Evolutionary conservation across 139 green algal genomes (phyloP).

Genomic region (Chlorella sp.): DNA sequence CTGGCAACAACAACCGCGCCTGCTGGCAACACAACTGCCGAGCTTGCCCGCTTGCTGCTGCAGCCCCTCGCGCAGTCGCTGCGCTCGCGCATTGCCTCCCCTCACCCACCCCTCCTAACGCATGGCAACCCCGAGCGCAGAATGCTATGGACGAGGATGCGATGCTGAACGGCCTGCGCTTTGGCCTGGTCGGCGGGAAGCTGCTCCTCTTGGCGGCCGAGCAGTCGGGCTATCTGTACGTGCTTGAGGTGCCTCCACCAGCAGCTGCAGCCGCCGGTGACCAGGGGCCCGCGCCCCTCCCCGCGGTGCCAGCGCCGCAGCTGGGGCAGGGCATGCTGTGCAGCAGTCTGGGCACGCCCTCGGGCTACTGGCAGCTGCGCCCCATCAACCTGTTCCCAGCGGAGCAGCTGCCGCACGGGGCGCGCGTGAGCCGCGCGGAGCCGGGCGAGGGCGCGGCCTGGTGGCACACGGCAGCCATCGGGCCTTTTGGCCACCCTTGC

Average conservation of each 20-base stretch:
- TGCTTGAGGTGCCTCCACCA: constrained; percentile 22
- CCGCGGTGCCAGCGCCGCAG: background rate
- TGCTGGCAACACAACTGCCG: too few species aligned
- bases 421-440: background rate
- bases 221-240: constrained; percentile 24
- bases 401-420: background rate
- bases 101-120: too few species aligned
- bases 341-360: background rate
- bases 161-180: constrained; percentile 37
- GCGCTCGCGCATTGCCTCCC: too few species aligned
- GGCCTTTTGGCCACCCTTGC: constrained; percentile 18
- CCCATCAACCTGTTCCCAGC: background rate
- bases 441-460: background rate
- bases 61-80: too few species aligned
- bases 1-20: too few species aligned
- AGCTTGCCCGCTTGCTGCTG: too few species aligned
- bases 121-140: too few species aligned
- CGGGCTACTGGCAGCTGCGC: constrained; percentile 9
- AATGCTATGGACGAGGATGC: background rate
- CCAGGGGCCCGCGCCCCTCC: background rate
- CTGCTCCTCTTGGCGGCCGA: constrained; percentile 24
- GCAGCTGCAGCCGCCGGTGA: background rate
- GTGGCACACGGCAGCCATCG: constrained; percentile 15
- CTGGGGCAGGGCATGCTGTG: constrained; percentile 12
- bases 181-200: constrained; percentile 22